A percentile compares a stretch with the other conserved stretches of the same genome.
These are phyloP conservation scores for Cadophora sp. DNA, from an alignment of 2,329 filamentous ascomycete genomes.

Conservation along the genomic window DNA sequence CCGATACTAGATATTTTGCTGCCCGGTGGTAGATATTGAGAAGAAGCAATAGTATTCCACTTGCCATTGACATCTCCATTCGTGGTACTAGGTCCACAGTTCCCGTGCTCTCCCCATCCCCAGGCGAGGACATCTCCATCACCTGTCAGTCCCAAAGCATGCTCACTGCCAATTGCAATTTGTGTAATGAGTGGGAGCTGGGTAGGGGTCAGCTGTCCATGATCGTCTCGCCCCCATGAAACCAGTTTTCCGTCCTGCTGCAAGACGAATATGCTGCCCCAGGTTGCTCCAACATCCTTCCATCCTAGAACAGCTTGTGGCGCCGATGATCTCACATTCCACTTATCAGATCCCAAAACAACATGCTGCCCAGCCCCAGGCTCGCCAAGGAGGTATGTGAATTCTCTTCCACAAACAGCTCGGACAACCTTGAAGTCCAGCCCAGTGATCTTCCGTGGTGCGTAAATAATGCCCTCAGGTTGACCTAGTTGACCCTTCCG, in stretches of 20 bases:
- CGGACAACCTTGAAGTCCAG: conserved; percentile 67
- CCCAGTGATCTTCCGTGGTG: conserved; percentile 65
- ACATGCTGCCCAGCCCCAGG: conserved; percentile 63
- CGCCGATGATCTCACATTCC: conserved; percentile 65
- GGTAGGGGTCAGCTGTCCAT: conserved; percentile 76
- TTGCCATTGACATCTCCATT: conserved; percentile 71
- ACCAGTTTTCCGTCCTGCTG: conserved; percentile 63
- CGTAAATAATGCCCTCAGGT: conserved; percentile 58
- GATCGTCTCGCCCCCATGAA: conserved; percentile 86
- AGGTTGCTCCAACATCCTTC: conserved; percentile 77
- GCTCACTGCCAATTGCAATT: conserved; percentile 89
- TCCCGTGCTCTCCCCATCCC: conserved; percentile 98
- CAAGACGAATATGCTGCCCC: conserved; percentile 81
- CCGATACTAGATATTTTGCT: conserved; percentile 67
- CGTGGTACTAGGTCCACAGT: conserved; percentile 77
- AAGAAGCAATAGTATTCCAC: conserved; percentile 71
- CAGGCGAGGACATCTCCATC: conserved; percentile 77
- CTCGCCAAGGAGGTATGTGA: conserved; percentile 74
- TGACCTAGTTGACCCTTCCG: conserved; percentile 84
- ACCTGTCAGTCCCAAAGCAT: conserved; percentile 75
- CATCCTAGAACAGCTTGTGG: conserved; percentile 62
- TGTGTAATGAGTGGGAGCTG: conserved; percentile 63
- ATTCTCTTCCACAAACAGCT: conserved; percentile 83
- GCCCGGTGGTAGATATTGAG: conserved; percentile 58
- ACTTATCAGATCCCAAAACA: conserved; percentile 80